Evolutionary conservation across 2,329 filamentous ascomycete genomes (phyloP), one percentile per base, ranked within the genome.

Genomic region (Colletotrichum sp.): DNA sequence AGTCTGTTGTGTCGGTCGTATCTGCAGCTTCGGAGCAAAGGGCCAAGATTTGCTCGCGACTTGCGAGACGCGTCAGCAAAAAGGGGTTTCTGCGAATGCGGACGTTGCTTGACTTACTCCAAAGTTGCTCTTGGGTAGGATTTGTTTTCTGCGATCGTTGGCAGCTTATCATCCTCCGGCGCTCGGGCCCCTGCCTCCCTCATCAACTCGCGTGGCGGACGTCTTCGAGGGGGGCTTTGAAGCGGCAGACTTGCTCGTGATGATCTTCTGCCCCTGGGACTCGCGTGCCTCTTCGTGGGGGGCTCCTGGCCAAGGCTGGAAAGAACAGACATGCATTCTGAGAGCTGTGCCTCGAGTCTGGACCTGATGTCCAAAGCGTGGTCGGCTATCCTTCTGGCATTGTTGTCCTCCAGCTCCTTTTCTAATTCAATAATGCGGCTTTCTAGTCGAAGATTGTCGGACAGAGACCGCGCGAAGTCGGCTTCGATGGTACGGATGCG

Each of bases 401-500:
- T 88, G 71, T 90, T 91, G 78, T 92, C 89, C 74, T 94, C 90
- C 39, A 94, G 85, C 71, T 94, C 91, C 72, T 91, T 91, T 80
- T 95, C 91, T 3, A 96, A 87, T 67, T 92, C 91, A 68, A 96
- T 84, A 62, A 96, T 91, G 77, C 94, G 91, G 77, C 94, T 90
- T 68, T 93, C 91, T 16, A 97, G 89, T 70, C 92, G 89, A 71
- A 96, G 89, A 82, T 97, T 97, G 79, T 97, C 94, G n/a, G 94
- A 92, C 28, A 96, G 88, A 78, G 96, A 90, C 65, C 92, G 92
- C 55, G 94, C 92, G 77, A 92, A 93, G 84, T 98, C 94, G 82
- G 93, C 92, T 82, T 96, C 95, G 75, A 97, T 89, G 78, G 89
- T 91, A 76, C 95, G 92, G 80, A 97, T 96, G 79, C 94, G 93